Conservation (phyloP, 108 stramenopile species). For the Cyclostephanos tholiformis region DNA sequence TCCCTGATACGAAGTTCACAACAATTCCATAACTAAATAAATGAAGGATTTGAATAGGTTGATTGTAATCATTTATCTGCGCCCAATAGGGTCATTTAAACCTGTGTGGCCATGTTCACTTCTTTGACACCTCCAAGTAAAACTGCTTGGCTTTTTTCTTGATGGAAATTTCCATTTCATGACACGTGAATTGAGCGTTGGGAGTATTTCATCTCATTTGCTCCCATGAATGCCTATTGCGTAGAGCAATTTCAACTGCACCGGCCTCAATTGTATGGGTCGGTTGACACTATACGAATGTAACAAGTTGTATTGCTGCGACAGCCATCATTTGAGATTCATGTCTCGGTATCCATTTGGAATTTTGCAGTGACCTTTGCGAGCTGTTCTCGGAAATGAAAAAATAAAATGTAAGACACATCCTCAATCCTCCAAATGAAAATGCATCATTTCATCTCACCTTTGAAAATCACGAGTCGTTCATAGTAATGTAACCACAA, state of each 20-base stretch:
- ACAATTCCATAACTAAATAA: too few species aligned
- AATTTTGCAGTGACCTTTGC: slow-evolving; percentile 34
- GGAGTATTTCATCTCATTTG: slow-evolving; percentile 9
- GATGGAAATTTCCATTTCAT: slow-evolving; percentile 1
- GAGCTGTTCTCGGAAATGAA: slow-evolving; percentile 17
- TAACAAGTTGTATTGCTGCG: slow-evolving; percentile 32
- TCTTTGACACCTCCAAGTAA: slow-evolving; percentile 1
- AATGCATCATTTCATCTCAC: slow-evolving; percentile 11
- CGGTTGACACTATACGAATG: slow-evolving; percentile 32
- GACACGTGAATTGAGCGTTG: slow-evolving; percentile 23
- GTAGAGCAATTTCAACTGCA: slow-evolving; percentile 39
- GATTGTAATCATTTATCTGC: too few species aligned
- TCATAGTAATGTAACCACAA: slow-evolving; percentile 42
- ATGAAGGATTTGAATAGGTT: too few species aligned
- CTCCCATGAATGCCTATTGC: slow-evolving; percentile 35
- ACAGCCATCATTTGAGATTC: slow-evolving; percentile 35
- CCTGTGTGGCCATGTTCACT: neutral
- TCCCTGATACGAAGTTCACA: too few species aligned
- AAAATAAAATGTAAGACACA: neutral
- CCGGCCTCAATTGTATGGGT: slow-evolving; percentile 10
- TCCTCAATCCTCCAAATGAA: neutral
- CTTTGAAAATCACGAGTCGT: slow-evolving; percentile 39
- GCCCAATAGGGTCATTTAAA: too few species aligned
- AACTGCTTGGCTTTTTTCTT: neutral
- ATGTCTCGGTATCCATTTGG: slow-evolving; percentile 39